Percentiles rank a stretch among this genome's conserved stretches.
Evolutionary conservation across 768 basidiomycete genomes (phyloP).

Genomic region (Tulasnella sp.): DNA sequence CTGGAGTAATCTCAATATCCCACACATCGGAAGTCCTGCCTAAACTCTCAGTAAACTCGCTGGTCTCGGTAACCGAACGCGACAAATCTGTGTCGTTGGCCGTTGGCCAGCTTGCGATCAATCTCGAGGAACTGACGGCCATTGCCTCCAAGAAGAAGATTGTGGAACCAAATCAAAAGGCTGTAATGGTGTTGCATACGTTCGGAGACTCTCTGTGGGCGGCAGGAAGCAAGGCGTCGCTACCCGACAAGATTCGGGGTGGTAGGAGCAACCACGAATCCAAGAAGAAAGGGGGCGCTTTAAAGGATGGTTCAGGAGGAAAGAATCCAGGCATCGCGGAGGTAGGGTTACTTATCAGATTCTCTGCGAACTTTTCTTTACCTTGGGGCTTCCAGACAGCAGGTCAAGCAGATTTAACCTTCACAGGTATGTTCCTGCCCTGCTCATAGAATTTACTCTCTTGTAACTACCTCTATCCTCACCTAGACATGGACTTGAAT

Average conservation of each 20-base stretch:
- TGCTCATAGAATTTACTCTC: no score
- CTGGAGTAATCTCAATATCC: slow-evolving; percentile 50
- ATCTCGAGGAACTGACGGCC: slow-evolving; percentile 38
- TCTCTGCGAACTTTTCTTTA: no score
- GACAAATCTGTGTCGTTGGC: slow-evolving; percentile 52
- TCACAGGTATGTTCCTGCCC: no score
- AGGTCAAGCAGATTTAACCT: no score
- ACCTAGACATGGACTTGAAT: slow-evolving; percentile 45
- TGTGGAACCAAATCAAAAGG: slow-evolving; percentile 71
- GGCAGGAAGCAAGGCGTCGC: slow-evolving; percentile 52
- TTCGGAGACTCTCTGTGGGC: slow-evolving; percentile 73
- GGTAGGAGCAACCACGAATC: no score
- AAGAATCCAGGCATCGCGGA: no score
- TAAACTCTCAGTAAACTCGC: slow-evolving; percentile 29
- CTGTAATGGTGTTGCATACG: slow-evolving; percentile 58
- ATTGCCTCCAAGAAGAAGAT: slow-evolving; percentile 24
- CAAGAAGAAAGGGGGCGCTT: no score
- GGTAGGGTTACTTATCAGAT: no score
- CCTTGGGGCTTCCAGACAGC: no score
- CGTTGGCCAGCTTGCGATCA: slow-evolving; percentile 60
- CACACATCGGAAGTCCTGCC: neutral
- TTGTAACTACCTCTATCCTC: neutral
- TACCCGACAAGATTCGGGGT: slow-evolving; percentile 31
- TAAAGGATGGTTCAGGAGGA: no score
- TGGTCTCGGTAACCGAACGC: slow-evolving; percentile 55